Percentiles rank a stretch among this genome's conserved stretches.
Conservation (phyloP, 371 early-diverging fungal genomes). For the Rhizopus sp. region DNA sequence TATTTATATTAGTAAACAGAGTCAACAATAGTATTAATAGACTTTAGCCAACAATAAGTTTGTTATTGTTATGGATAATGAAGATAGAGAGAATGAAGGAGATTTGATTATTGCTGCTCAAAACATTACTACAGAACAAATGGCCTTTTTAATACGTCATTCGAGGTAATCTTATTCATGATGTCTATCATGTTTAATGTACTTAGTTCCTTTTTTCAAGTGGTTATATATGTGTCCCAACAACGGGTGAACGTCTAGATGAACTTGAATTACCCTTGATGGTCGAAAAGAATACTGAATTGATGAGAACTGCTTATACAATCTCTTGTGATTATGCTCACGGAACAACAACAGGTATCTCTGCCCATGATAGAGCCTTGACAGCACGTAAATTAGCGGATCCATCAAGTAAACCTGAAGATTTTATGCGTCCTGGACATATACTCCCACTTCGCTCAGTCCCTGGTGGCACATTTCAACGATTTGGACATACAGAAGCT, state of each 20-base stretch:
- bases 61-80: slow-evolving; percentile 93
- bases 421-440: slow-evolving; percentile 92
- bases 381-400: slow-evolving; percentile 83
- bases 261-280: slow-evolving; percentile 87
- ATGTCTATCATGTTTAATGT: not conserved
- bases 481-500: slow-evolving; percentile 96
- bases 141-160: slow-evolving; percentile 93
- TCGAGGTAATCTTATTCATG: slow-evolving; percentile 60
- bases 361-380: slow-evolving; percentile 86
- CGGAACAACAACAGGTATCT: slow-evolving; percentile 93
- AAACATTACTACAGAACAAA: slow-evolving; percentile 83
- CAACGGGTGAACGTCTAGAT: slow-evolving; percentile 74
- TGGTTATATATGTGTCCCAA: slow-evolving; percentile 91
- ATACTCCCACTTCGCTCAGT: slow-evolving; percentile 88
- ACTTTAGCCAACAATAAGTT: slow-evolving; percentile 66
- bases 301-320: slow-evolving; percentile 91
- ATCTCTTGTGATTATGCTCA: slow-evolving; percentile 85
- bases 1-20: not conserved
- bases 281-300: slow-evolving; percentile 89
- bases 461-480: slow-evolving; percentile 76
- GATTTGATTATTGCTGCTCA: slow-evolving; percentile 95
- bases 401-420: slow-evolving; percentile 61
- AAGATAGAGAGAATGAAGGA: slow-evolving; percentile 97
- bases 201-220: slow-evolving; percentile 38
- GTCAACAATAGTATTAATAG: not conserved